Percentiles rank a stretch among this genome's conserved stretches.
Evolutionary conservation across 163 green algal genomes (phyloP).

Genomic region (Volvox carteri): DNA sequence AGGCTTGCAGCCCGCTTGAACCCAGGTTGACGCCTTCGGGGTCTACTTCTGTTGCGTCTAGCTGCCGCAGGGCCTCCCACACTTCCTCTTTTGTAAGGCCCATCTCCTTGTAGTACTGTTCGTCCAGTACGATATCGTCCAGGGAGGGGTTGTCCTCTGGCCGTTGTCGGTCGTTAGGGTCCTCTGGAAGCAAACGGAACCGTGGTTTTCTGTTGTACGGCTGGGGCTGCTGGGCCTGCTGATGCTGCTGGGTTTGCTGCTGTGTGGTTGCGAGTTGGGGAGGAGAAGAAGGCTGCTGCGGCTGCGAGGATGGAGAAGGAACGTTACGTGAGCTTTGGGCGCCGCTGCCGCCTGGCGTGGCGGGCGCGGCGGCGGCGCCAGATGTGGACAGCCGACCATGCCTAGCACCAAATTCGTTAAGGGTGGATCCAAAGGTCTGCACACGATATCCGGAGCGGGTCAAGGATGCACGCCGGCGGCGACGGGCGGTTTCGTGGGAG

Average conservation of each 20-base stretch:
- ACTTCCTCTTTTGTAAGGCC: constrained; percentile 51
- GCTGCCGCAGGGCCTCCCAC: background rate
- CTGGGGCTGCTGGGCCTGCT: constrained; percentile 3
- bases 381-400: background rate
- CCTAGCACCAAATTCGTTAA: background rate
- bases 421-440: background rate
- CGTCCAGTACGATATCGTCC: constrained; percentile 61
- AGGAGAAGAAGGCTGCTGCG: background rate
- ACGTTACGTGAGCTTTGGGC: background rate
- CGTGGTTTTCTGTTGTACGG: background rate
- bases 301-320: background rate
- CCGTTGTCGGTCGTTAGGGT: background rate
- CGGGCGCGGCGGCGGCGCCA: background rate
- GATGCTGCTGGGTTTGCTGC: background rate
- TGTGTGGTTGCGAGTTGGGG: background rate
- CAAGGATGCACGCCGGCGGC: background rate
- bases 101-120: constrained; percentile 51
- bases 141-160: constrained; percentile 50
- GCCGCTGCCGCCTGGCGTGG: background rate
- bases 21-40: constrained; percentile 53
- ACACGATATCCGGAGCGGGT: background rate
- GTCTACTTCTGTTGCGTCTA: constrained; percentile 38
- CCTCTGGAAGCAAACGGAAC: background rate
- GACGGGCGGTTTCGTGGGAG: background rate
- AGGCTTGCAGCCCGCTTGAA: background rate